phyloP scores from a whole-genome alignment of 148 eudicot genomes.

The Amaranthus palmeri region DNA sequence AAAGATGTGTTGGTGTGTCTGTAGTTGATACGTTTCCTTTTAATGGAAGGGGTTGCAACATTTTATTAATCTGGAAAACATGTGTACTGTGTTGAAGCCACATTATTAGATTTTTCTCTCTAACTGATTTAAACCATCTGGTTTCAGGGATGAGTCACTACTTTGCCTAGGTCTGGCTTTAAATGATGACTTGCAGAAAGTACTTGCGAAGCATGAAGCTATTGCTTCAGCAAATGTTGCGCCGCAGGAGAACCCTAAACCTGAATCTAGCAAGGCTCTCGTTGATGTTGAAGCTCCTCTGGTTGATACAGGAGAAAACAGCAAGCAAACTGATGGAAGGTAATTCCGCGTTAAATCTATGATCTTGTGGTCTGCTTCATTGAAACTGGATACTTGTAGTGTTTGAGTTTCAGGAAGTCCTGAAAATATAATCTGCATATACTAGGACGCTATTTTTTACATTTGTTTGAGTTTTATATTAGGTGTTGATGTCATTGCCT shows the following conservation, averaged over 20 bases:
- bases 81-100: background rate
- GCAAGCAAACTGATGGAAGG: conserved; percentile 60
- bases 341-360: conserved; percentile 21
- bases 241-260: conserved; percentile 39
- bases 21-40: background rate
- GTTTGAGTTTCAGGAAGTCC: background rate
- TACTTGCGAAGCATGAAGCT: conserved; percentile 78
- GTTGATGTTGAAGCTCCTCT: conserved; percentile 62
- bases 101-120: background rate
- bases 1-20: background rate
- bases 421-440: background rate
- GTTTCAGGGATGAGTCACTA: conserved; percentile 78
- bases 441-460: background rate
- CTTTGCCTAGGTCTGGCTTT: conserved; percentile 87
- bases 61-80: background rate
- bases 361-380: background rate
- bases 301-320: conserved; percentile 67
- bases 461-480: background rate
- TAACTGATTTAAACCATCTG: conserved; percentile 9
- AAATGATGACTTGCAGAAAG: conserved; percentile 90
- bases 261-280: conserved; percentile 48
- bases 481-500: background rate
- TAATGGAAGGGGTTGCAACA: background rate
- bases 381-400: background rate
- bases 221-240: conserved; percentile 49